phyloP scores from a whole-genome alignment of 768 basidiomycete species.

The Collybia mongolica region DNA sequence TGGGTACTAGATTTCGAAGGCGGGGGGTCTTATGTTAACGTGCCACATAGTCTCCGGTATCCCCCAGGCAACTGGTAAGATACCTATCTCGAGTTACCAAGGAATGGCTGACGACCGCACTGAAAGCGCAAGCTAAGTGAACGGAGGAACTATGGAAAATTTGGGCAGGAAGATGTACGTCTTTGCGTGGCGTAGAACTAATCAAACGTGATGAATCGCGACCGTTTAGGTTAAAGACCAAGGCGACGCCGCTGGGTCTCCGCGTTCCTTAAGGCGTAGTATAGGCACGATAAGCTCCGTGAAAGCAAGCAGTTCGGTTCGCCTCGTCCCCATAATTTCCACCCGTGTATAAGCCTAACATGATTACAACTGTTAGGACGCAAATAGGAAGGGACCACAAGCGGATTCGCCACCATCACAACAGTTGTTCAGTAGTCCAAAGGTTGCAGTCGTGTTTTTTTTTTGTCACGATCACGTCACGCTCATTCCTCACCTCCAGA shows the following conservation, averaged over 20 bases:
- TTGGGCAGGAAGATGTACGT: neutral
- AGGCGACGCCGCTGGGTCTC: neutral
- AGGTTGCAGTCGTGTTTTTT: neutral
- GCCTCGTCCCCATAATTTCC: neutral
- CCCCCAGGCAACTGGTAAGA: too few species aligned
- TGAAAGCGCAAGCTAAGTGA: neutral
- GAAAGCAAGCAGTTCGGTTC: neutral
- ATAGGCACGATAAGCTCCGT: neutral
- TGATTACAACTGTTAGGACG: neutral
- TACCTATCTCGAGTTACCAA: neutral
- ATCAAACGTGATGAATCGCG: neutral
- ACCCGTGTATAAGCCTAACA: neutral
- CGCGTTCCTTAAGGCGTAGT: constrained; percentile 3
- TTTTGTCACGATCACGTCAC: neutral
- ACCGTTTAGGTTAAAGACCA: neutral
- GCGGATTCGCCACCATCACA: neutral
- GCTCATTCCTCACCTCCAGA: neutral
- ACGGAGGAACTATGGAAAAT: neutral
- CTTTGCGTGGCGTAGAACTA: neutral
- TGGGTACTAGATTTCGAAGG: neutral
- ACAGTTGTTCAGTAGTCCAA: neutral
- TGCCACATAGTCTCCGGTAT: too few species aligned
- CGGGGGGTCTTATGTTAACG: neutral
- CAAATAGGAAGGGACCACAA: neutral
- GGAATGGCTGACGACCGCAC: neutral